Conservation (phyloP, 1,139 yeast genomes). For the Debaryomycetaceae sp. region DNA sequence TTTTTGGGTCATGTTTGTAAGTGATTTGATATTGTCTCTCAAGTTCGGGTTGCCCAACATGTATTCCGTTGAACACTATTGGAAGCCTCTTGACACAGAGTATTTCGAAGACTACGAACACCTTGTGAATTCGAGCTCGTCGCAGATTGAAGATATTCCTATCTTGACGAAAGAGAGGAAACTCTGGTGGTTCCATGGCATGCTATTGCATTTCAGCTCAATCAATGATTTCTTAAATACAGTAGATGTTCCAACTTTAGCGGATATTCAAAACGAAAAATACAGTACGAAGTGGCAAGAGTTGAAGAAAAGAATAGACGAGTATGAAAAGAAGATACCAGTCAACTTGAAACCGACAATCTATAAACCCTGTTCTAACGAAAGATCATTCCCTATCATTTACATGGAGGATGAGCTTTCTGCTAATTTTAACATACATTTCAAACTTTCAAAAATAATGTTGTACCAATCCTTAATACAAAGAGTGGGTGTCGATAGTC, state of each 20-base stretch:
- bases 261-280: slow-evolving; percentile 21
- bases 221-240: slow-evolving; percentile 29
- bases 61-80: slow-evolving; percentile 28
- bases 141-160: background rate
- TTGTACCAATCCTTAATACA: slow-evolving; percentile 28
- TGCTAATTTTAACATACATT: slow-evolving; percentile 31
- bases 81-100: slow-evolving; percentile 31
- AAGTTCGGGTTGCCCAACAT: slow-evolving; percentile 29
- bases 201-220: slow-evolving; percentile 25
- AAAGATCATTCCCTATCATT: slow-evolving; percentile 26
- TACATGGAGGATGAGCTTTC: slow-evolving; percentile 35
- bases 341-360: slow-evolving; percentile 28
- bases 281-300: slow-evolving; percentile 27
- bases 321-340: slow-evolving; percentile 30
- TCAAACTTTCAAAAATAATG: slow-evolving; percentile 28
- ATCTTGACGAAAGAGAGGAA: slow-evolving; percentile 17
- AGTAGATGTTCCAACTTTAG: slow-evolving; percentile 23
- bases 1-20: slow-evolving; percentile 35
- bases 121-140: background rate
- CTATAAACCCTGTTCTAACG: slow-evolving; percentile 22
- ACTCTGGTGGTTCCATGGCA: slow-evolving; percentile 39
- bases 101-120: slow-evolving; percentile 23
- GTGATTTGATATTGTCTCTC: slow-evolving; percentile 34
- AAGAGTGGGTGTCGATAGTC: slow-evolving; percentile 14
- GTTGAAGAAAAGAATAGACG: slow-evolving; percentile 23